Percentiles rank a stretch among this genome's conserved stretches.
Conservation (phyloP, 2,329 filamentous ascomycete genomes). For the Thelonectria rubi region DNA sequence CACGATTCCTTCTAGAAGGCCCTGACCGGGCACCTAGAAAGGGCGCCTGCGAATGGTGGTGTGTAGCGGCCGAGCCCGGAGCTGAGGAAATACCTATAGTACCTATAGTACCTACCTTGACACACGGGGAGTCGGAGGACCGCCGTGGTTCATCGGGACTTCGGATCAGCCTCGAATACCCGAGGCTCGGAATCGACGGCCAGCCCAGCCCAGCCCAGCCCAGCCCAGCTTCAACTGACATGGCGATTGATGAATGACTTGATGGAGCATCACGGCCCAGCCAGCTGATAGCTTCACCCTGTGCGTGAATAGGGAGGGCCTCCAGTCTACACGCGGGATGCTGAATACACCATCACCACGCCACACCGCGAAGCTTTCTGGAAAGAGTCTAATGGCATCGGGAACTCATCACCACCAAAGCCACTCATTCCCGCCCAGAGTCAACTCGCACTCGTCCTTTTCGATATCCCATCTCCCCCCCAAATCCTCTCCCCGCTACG, state of each 20-base stretch:
- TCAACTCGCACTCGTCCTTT: background rate
- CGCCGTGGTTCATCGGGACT: background rate
- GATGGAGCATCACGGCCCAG: too few relatives aligned
- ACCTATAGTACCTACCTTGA: too few relatives aligned
- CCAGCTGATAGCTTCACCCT: background rate
- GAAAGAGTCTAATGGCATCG: background rate
- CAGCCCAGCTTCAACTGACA: background rate
- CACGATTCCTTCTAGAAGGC: background rate
- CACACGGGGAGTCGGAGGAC: background rate
- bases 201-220: background rate
- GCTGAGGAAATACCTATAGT: background rate
- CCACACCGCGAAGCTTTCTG: background rate
- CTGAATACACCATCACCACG: too few relatives aligned
- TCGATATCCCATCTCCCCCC: background rate
- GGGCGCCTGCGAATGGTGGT: too few relatives aligned
- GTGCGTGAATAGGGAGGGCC: too few relatives aligned
- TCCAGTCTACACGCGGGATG: too few relatives aligned
- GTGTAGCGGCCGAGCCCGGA: background rate
- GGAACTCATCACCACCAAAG: background rate
- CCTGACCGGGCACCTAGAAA: background rate
- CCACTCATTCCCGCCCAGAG: background rate
- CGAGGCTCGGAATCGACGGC: background rate
- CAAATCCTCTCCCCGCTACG: too few relatives aligned
- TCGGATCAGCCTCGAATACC: conserved; percentile 1
- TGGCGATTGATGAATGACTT: too few relatives aligned